phyloP scores from a whole-genome alignment of 495 filamentous ascomycete species.

The Penicillium herquei region DNA sequence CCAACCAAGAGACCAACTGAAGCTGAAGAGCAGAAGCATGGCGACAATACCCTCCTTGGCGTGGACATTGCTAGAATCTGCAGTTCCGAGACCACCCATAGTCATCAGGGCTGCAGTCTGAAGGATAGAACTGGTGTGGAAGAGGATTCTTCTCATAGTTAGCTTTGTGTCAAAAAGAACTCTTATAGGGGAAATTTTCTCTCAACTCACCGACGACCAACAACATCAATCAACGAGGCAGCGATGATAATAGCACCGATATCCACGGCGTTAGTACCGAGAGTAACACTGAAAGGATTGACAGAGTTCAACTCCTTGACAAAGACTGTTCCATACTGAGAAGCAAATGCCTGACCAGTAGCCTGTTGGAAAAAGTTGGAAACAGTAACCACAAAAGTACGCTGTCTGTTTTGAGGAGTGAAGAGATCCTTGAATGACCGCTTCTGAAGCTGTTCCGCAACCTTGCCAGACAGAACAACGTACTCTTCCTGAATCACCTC shows the following conservation, averaged over 20 bases:
- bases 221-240: slow-evolving; percentile 6
- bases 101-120: slow-evolving; percentile 19
- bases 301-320: slow-evolving; percentile 31
- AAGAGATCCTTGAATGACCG: slow-evolving; percentile 31
- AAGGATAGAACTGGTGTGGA: slow-evolving; percentile 12
- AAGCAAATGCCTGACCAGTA: slow-evolving; percentile 32
- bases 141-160: slow-evolving; percentile 7
- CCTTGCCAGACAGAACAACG: slow-evolving; percentile 8
- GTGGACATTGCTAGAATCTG: slow-evolving; percentile 8
- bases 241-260: slow-evolving; percentile 12
- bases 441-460: slow-evolving; percentile 14
- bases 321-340: slow-evolving; percentile 34
- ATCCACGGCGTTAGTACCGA: slow-evolving; percentile 19
- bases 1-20: slow-evolving; percentile 25
- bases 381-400: slow-evolving; percentile 31
- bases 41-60: slow-evolving; percentile 20
- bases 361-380: slow-evolving; percentile 35
- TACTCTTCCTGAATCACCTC: slow-evolving; percentile 12
- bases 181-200: neutral
- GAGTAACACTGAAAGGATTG: slow-evolving; percentile 30
- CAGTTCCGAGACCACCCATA: slow-evolving; percentile 21
- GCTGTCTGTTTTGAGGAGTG: slow-evolving; percentile 23
- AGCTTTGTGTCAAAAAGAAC: neutral
- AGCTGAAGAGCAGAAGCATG: slow-evolving; percentile 19
- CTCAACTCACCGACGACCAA: slow-evolving; percentile 14